phyloP scores from a whole-genome alignment of 352 stramenopile genomes.

The Thraustochytrium striatum region DNA sequence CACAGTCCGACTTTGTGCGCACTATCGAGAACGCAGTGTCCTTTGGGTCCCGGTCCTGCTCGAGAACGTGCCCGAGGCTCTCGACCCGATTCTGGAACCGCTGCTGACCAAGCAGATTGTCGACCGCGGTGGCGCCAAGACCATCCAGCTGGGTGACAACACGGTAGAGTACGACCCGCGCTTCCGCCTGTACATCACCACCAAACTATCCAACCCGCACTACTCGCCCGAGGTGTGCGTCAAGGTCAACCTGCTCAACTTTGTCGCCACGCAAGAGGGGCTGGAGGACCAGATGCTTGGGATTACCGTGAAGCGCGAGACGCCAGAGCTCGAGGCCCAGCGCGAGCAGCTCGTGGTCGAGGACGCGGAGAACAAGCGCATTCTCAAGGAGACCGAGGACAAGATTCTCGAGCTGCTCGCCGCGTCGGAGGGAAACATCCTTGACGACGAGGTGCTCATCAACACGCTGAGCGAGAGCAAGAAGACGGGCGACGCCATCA shows the following conservation, averaged over 20 bases:
- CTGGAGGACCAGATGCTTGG: conserved; percentile 92
- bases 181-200: conserved; percentile 90
- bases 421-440: conserved; percentile 86
- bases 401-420: conserved; percentile 88
- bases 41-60: conserved; percentile 85
- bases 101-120: conserved; percentile 86
- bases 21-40: conserved; percentile 91
- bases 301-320: conserved; percentile 86
- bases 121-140: conserved; percentile 75
- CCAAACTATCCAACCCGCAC: conserved; percentile 86
- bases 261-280: conserved; percentile 88
- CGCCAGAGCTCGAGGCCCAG: conserved; percentile 81
- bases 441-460: conserved; percentile 90
- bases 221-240: conserved; percentile 88
- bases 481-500: conserved; percentile 82
- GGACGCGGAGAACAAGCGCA: conserved; percentile 87
- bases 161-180: conserved; percentile 86
- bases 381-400: conserved; percentile 91
- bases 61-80: conserved; percentile 84
- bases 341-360: conserved; percentile 87
- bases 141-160: conserved; percentile 85
- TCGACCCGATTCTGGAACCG: conserved; percentile 88
- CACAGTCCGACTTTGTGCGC: conserved; percentile 82
- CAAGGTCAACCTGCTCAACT: conserved; percentile 94
- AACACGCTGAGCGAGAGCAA: conserved; percentile 86